A percentile compares a stretch with the other conserved stretches of the same genome.
Evolutionary conservation across 345 rosid species (phyloP).

Genomic region (Lepidium didymum): DNA sequence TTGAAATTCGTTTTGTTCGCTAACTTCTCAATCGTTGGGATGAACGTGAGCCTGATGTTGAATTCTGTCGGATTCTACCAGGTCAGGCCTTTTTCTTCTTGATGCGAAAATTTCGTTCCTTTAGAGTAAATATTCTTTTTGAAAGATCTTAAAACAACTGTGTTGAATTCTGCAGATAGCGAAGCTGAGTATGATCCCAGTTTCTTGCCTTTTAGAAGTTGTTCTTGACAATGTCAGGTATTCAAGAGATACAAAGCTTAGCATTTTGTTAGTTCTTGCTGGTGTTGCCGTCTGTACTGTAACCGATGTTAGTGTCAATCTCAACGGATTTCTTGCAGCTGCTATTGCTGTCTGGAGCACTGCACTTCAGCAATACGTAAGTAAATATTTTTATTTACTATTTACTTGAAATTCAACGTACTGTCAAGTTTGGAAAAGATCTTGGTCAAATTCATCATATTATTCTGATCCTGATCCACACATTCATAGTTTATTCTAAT

Average conservation of each 20-base stretch:
- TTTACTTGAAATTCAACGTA: not conserved
- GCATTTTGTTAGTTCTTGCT: conserved; percentile 80
- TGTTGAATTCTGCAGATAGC: conserved; percentile 60
- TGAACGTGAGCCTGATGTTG: conserved; percentile 99
- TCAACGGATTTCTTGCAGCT: conserved; percentile 88
- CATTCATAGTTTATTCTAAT: not conserved
- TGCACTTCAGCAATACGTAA: conserved; percentile 93
- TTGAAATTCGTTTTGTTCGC: conserved; percentile 83
- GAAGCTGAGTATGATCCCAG: conserved; percentile 97
- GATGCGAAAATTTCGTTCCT: not conserved
- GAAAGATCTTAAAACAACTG: not conserved
- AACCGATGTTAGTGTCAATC: conserved; percentile 94
- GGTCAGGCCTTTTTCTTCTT: conserved; percentile 34
- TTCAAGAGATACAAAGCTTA: conserved; percentile 96
- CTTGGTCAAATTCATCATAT: not conserved
- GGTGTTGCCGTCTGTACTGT: conserved; percentile 99
- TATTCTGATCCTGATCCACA: not conserved
- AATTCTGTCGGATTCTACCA: conserved; percentile 99
- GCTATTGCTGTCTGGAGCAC: conserved; percentile 97
- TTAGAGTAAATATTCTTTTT: not conserved
- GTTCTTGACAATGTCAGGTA: conserved; percentile 86
- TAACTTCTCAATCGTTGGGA: conserved; percentile 96
- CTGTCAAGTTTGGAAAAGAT: not conserved
- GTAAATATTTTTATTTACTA: conserved; percentile 15
- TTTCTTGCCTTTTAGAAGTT: conserved; percentile 90